Evolutionary conservation across 2,329 filamentous ascomycete species (phyloP).

Genomic region (Ceratocystis cubensis): DNA sequence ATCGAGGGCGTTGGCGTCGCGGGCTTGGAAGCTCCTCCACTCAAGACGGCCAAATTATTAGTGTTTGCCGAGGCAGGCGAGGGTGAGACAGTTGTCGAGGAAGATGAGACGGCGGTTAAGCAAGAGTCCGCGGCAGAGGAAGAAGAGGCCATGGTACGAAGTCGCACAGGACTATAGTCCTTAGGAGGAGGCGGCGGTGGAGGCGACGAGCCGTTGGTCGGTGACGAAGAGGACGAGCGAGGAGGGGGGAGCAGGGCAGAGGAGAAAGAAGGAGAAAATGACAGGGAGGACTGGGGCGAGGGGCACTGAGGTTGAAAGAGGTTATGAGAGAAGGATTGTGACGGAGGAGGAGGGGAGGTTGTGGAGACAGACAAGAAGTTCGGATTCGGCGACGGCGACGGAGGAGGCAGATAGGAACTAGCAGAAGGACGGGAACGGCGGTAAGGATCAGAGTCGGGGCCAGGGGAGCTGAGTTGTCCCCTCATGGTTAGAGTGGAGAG

Average conservation of each 20-base stretch:
- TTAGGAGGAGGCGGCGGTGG: neutral
- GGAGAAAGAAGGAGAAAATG: neutral
- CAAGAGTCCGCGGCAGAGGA: constrained; percentile 8
- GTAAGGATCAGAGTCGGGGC: neutral
- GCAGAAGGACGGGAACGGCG: neutral
- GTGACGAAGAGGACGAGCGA: neutral
- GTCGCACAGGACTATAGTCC: neutral
- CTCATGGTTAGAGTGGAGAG: neutral
- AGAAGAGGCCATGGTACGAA: constrained; percentile 6
- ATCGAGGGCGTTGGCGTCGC: neutral
- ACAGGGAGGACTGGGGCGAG: neutral
- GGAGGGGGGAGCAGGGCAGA: neutral
- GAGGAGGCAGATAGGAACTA: neutral
- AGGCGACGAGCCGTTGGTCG: neutral
- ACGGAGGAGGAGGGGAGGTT: neutral
- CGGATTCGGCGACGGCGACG: neutral
- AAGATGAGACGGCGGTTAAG: neutral
- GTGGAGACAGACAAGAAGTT: neutral
- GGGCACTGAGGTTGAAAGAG: neutral
- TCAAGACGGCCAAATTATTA: neutral
- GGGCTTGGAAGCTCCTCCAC: neutral
- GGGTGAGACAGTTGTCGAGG: neutral
- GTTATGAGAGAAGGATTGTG: neutral
- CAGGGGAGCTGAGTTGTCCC: neutral
- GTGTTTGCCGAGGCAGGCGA: neutral